A percentile compares a stretch with the other conserved stretches of the same genome.
These are phyloP conservation scores for Suillus occidentalis DNA, from an alignment of 768 basidiomycete species.

Conservation along the genomic window DNA sequence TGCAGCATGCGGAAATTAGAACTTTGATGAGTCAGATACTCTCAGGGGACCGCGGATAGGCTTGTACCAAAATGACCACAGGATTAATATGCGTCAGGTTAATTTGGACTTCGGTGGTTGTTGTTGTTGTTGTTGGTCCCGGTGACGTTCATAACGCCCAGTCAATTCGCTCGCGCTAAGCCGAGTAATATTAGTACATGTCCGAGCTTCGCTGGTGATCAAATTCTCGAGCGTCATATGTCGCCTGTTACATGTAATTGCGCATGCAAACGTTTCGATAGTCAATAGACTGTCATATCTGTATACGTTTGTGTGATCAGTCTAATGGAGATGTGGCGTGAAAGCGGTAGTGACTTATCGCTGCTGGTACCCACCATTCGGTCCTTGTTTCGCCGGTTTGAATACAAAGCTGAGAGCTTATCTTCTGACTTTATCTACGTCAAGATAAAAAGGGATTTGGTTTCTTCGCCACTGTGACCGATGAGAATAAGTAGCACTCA, in stretches of 20 bases:
- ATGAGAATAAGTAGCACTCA: background rate
- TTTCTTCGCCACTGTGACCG: background rate
- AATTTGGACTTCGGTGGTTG: background rate
- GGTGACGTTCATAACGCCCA: background rate
- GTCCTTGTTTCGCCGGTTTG: background rate
- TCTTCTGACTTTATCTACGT: constrained; percentile 1
- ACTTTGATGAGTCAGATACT: background rate
- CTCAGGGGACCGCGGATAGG: background rate
- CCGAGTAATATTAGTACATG: background rate
- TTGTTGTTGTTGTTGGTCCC: background rate
- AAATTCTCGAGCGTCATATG: background rate
- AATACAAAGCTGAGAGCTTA: background rate
- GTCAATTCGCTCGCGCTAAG: background rate
- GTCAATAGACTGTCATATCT: background rate
- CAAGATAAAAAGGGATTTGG: background rate
- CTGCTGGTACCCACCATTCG: background rate
- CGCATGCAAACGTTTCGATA: background rate
- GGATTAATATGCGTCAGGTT: background rate
- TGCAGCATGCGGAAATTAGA: background rate
- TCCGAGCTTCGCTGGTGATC: background rate
- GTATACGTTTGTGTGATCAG: background rate
- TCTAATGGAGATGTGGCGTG: background rate
- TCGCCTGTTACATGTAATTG: background rate
- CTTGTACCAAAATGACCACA: background rate
- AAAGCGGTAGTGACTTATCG: background rate